These are phyloP conservation scores for Termitomyces sp. DNA, from an alignment of 768 basidiomycete genomes.

Conservation along the genomic window DNA sequence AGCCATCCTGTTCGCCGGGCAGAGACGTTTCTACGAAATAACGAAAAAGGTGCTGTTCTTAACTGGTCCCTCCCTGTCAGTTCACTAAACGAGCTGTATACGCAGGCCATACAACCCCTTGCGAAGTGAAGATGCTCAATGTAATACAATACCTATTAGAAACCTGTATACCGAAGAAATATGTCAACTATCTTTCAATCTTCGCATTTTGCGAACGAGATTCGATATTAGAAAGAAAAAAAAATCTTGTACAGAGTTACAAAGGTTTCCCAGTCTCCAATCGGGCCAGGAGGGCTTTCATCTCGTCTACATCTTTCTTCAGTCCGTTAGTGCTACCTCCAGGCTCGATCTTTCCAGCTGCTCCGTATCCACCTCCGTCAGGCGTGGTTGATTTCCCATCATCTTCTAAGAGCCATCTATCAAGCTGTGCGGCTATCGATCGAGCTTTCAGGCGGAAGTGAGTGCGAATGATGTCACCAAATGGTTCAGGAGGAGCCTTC, in stretches of 20 bases:
- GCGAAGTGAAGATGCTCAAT: slow-evolving; percentile 7
- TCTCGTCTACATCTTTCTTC: slow-evolving; percentile 67
- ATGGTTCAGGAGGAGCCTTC: slow-evolving; percentile 81
- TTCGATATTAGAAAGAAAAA: not conserved
- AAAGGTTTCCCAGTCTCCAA: slow-evolving; percentile 23
- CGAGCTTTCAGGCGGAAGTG: slow-evolving; percentile 87
- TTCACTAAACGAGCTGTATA: not conserved
- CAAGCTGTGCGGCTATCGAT: slow-evolving; percentile 68
- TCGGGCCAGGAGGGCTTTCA: slow-evolving; percentile 58
- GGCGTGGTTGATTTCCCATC: slow-evolving; percentile 60
- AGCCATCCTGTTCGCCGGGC: slow-evolving; percentile 89
- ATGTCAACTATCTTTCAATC: not conserved
- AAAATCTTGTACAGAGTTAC: not conserved
- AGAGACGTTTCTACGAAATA: slow-evolving; percentile 78
- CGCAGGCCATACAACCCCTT: slow-evolving; percentile 16
- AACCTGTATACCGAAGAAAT: not conserved
- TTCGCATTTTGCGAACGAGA: not conserved
- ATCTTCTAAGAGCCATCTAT: slow-evolving; percentile 74
- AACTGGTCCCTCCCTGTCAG: not conserved
- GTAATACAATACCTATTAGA: slow-evolving; percentile 3
- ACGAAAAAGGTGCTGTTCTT: slow-evolving; percentile 47
- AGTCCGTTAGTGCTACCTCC: slow-evolving; percentile 58
- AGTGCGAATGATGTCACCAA: slow-evolving; percentile 82
- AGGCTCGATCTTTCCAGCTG: slow-evolving; percentile 30
- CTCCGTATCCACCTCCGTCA: slow-evolving; percentile 51